Evolutionary conservation across 2,329 filamentous ascomycete species (phyloP), one percentile per base, ranked within the genome.

Genomic region (Seiridium unicorne): DNA sequence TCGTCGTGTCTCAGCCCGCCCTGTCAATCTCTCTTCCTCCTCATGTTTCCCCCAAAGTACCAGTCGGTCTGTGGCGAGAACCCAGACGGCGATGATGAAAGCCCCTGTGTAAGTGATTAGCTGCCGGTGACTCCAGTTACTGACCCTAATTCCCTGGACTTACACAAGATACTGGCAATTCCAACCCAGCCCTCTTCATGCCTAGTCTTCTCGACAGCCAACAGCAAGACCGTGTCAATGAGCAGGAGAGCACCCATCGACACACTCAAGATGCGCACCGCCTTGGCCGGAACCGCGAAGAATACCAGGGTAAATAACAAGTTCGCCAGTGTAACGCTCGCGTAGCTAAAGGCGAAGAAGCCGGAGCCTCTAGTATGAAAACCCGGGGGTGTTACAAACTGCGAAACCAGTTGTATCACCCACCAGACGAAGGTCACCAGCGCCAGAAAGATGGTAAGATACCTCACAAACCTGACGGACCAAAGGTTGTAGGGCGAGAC

Each of bases 31-130:
- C 73, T 97, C 89, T 72, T 99, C 95, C 73, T 98, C 95, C 69
- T 97, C 92, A 1, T 82, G 82, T 76, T 98, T 98, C 60, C 94
- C 95, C 90, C 92, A 96, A 69, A 90, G 84, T 7, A 99, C 95
- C 4, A 91, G 87, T 53, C 89, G 84, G 70, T 97, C 94, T 6
- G 89, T 91, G 7, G 89, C 69, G 26, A 97, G 80, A 32, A 90
- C 90, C 87, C 92, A 98, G 3, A 90, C 73, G 42, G 89, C 85
- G 71, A 96, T 91, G 51, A 95, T 65, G 3, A 92, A 81, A 18
- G 92, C 91, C 93, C 91, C 74, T 76, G 40, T 32, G 3, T 36
- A 32, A 6, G 49, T 26, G 4, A 55, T 69, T 60, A 70, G 63
- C 54, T 10, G 47, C 11, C 13, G 51, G 11, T 36, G 18, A 57